Evolutionary conservation across 2,329 filamentous ascomycete genomes (phyloP).

Genomic region (Neobulgaria alba): DNA sequence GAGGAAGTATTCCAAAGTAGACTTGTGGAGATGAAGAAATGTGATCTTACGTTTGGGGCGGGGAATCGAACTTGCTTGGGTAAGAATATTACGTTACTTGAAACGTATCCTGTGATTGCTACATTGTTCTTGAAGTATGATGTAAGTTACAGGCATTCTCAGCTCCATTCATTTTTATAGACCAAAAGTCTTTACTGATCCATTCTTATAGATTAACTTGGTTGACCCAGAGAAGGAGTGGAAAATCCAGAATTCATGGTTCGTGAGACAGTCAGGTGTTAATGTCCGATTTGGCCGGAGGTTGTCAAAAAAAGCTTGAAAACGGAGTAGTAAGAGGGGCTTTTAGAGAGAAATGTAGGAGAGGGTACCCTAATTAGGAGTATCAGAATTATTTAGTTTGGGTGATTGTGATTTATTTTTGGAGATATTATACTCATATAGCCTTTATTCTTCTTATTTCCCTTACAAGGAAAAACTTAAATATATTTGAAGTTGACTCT

Average conservation of each 20-base stretch:
- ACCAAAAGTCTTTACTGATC: neutral
- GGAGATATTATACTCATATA: too few relatives aligned
- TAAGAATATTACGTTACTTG: constrained; percentile 32
- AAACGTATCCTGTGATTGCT: constrained; percentile 39
- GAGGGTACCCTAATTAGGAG: too few relatives aligned
- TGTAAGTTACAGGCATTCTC: too few relatives aligned
- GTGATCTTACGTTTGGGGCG: constrained; percentile 35
- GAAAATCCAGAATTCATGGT: constrained; percentile 34
- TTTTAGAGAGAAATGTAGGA: too few relatives aligned
- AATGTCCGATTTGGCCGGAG: constrained; percentile 12
- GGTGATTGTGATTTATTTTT: too few relatives aligned
- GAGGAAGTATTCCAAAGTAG: constrained; percentile 29
- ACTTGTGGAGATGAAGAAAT: constrained; percentile 31
- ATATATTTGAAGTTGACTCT: too few relatives aligned
- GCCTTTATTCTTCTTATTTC: too few relatives aligned
- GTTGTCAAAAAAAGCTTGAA: too few relatives aligned
- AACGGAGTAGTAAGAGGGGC: too few relatives aligned
- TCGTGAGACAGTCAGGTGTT: constrained; percentile 29
- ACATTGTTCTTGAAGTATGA: constrained; percentile 38
- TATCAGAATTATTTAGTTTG: too few relatives aligned
- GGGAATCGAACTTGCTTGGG: constrained; percentile 37
- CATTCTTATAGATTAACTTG: constrained; percentile 27
- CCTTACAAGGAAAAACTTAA: too few relatives aligned
- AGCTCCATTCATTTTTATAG: too few relatives aligned
- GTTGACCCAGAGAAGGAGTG: constrained; percentile 31